phyloP scores from a whole-genome alignment of 495 filamentous ascomycete genomes.

The Podospora australis region DNA sequence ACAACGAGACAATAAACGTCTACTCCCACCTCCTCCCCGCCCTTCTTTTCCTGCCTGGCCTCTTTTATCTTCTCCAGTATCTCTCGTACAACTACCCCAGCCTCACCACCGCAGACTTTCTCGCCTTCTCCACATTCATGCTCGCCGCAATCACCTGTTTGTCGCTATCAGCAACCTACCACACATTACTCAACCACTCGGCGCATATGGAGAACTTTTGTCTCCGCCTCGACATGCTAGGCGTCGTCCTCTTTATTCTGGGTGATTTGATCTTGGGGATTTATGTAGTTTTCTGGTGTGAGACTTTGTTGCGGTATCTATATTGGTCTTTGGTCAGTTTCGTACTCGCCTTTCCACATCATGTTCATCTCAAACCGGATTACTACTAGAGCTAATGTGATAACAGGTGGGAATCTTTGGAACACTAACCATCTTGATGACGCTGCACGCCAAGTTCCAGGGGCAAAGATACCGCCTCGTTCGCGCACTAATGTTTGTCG shows the following conservation, averaged over 20 bases:
- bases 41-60: conserved; percentile 24
- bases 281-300: conserved; percentile 45
- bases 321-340: conserved; percentile 81
- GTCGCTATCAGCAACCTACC: conserved; percentile 38
- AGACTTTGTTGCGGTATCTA: conserved; percentile 41
- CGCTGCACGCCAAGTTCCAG: conserved; percentile 59
- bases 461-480: conserved; percentile 68
- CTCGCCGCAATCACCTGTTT: conserved; percentile 36
- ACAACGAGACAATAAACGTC: conserved; percentile 47
- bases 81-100: conserved; percentile 26
- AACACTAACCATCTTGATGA: conserved; percentile 57
- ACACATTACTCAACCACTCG: conserved; percentile 48
- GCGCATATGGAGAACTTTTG: conserved; percentile 32
- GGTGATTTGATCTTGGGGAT: conserved; percentile 44
- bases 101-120: conserved; percentile 27
- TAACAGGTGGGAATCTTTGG: conserved; percentile 61
- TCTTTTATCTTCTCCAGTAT: conserved; percentile 27
- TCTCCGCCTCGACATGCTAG: conserved; percentile 41
- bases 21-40: conserved; percentile 40
- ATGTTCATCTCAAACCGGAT: conserved; percentile 1
- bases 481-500: conserved; percentile 71
- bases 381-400: not conserved
- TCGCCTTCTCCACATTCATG: conserved; percentile 38
- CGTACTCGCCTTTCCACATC: too few species aligned
- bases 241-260: conserved; percentile 44